These are phyloP conservation scores for Choiromyces venosus DNA, from an alignment of 495 filamentous ascomycete species.

Conservation along the genomic window DNA sequence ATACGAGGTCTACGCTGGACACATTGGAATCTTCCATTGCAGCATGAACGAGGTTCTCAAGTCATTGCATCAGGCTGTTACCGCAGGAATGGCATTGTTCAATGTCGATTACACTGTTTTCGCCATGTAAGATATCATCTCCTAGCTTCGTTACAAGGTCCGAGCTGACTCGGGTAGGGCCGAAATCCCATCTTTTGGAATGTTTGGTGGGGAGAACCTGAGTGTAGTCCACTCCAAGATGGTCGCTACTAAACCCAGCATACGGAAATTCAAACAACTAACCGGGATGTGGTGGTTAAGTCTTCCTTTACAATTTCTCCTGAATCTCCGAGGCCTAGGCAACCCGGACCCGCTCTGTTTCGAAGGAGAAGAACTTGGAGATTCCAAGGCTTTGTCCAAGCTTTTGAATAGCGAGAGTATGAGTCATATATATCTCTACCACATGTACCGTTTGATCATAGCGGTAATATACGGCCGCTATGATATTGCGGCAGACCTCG, in stretches of 20 bases:
- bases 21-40: slow-evolving; percentile 42
- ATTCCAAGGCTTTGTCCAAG: slow-evolving; percentile 26
- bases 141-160: not conserved
- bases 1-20: slow-evolving; percentile 40
- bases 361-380: slow-evolving; percentile 37
- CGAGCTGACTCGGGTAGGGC: slow-evolving; percentile 24
- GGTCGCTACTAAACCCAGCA: slow-evolving; percentile 36
- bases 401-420: slow-evolving; percentile 38
- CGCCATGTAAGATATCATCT: slow-evolving; percentile 29
- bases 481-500: slow-evolving; percentile 37
- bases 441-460: slow-evolving; percentile 42
- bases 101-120: slow-evolving; percentile 42
- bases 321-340: slow-evolving; percentile 40
- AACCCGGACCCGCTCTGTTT: slow-evolving; percentile 41
- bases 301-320: slow-evolving; percentile 38
- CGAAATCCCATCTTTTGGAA: slow-evolving; percentile 40
- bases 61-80: slow-evolving; percentile 39
- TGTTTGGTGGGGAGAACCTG: slow-evolving; percentile 38
- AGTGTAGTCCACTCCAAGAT: slow-evolving; percentile 36
- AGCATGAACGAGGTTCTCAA: slow-evolving; percentile 37
- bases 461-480: slow-evolving; percentile 39
- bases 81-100: slow-evolving; percentile 38
- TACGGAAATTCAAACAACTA: slow-evolving; percentile 40
- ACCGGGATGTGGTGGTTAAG: slow-evolving; percentile 42
- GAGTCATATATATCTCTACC: slow-evolving; percentile 42